phyloP scores from a whole-genome alignment of 2,329 filamentous ascomycete genomes.

The Fusarium sulawesiense region DNA sequence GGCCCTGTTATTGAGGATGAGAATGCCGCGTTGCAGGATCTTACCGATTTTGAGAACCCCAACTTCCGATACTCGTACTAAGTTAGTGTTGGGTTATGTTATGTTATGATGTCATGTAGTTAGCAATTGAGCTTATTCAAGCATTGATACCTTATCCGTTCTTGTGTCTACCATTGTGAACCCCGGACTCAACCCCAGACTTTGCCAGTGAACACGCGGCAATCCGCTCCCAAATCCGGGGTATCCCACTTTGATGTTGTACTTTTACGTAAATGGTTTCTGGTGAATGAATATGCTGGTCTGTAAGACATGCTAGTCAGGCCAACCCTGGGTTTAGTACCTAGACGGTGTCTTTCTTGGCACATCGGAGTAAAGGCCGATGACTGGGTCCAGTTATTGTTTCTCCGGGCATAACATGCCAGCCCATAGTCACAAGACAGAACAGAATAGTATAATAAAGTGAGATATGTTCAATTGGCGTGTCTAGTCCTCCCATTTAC shows the following conservation, averaged over 20 bases:
- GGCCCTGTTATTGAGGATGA: slow-evolving; percentile 37
- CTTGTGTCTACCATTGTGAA: not conserved
- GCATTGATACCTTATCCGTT: not conserved
- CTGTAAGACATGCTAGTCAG: not conserved
- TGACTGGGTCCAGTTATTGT: not conserved
- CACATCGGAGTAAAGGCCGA: slow-evolving; percentile 1
- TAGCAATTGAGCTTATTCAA: slow-evolving; percentile 14
- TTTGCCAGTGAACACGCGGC: not conserved
- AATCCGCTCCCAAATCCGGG: slow-evolving; percentile 13
- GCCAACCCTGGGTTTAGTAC: not conserved
- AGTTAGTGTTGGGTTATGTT: not conserved
- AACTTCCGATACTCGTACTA: slow-evolving; percentile 46
- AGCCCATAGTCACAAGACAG: not conserved
- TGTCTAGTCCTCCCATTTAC: slow-evolving; percentile 47
- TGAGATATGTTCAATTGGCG: not conserved
- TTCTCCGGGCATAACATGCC: not conserved
- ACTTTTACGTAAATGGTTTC: slow-evolving; percentile 31
- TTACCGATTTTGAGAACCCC: slow-evolving; percentile 46
- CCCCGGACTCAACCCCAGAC: not conserved
- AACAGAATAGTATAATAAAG: not conserved
- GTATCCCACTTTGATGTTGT: not conserved
- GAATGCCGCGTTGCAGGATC: slow-evolving; percentile 39
- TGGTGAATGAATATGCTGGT: not conserved
- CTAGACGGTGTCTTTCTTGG: slow-evolving; percentile 3
- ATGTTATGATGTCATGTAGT: slow-evolving; percentile 11